Conservation (phyloP, 1,139 yeast species). For the Scheffersomyces titani region DNA sequence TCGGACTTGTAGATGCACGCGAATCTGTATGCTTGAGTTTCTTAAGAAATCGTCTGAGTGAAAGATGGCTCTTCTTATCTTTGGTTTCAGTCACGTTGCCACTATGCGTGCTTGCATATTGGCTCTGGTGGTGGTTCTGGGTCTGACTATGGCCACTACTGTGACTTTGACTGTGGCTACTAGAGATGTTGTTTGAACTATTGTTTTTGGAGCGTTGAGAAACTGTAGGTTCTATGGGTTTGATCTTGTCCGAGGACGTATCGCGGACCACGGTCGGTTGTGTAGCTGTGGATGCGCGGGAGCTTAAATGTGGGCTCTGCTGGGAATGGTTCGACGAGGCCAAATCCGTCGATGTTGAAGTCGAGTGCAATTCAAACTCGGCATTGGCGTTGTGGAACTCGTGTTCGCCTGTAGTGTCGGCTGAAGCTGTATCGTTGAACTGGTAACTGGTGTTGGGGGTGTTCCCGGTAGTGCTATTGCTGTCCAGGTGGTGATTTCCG, state of each 20-base stretch:
- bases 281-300: background rate
- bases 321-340: background rate
- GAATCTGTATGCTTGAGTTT: constrained; percentile 29
- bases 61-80: constrained; percentile 24
- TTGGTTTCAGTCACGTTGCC: background rate
- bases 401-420: background rate
- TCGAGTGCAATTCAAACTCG: background rate
- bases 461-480: background rate
- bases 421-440: background rate
- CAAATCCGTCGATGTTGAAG: background rate
- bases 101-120: background rate
- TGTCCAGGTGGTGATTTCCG: background rate
- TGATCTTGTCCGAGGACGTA: background rate
- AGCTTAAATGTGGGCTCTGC: background rate
- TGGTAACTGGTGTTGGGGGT: background rate
- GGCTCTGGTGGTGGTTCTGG: background rate
- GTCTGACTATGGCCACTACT: background rate
- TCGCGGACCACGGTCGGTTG: background rate
- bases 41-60: constrained; percentile 40
- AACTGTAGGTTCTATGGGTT: background rate
- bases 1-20: background rate
- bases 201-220: background rate
- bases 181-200: background rate
- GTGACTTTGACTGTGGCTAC: background rate
- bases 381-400: background rate